Base-by-base conservation (phyloP, 148 eudicot species). In the Chenopodium quinoa region DNA sequence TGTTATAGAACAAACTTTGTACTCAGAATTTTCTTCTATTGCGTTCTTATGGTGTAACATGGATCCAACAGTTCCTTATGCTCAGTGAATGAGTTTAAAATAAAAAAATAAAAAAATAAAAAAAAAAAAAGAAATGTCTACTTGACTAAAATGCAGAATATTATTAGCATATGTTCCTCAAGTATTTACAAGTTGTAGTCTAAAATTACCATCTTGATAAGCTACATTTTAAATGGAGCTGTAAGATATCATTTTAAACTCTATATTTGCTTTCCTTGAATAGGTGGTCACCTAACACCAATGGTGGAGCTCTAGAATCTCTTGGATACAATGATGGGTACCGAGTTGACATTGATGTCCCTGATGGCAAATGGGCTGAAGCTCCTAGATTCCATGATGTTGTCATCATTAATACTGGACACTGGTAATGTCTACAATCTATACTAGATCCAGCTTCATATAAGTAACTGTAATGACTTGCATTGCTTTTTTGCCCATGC, bases 281-380 rank as follows among this genome's bases (percentile, higher is more conserved):
- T 78, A 92, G 99, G 89, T 95, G 97, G 97, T 87, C 91, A 31
- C 93, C 93, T 46, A 86, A 85, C 78, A 76, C 80, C 83, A 90
- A 82, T 58, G 91, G 88, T 32, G 95, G 97, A 63, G 79, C 58
- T 76, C 86, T 95, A 77, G 97, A 95, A 83, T 90, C 94, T 80
- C 91, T 91, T 74, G 97, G 99, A 81, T 95, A 90, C 86, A 92
- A 87, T 82, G 97, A 95, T 75, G 99, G 99, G 31, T 95, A 92
- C 79, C 88, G 94, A 85, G 90, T 95, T 84, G 97, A 93, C 87
- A 88, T 95, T 80, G 97, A 95, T 91, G 71, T 92, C 73, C 97
- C 97, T 16, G 98, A 95, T 56, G 90, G 88, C 79, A 91, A 91
- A 64, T 93, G 99, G 99, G 89, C 87, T 17, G 91, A 91, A 77